Conservation (phyloP, 2,329 filamentous ascomycete species). For the Penicillium psychrosexuale region DNA sequence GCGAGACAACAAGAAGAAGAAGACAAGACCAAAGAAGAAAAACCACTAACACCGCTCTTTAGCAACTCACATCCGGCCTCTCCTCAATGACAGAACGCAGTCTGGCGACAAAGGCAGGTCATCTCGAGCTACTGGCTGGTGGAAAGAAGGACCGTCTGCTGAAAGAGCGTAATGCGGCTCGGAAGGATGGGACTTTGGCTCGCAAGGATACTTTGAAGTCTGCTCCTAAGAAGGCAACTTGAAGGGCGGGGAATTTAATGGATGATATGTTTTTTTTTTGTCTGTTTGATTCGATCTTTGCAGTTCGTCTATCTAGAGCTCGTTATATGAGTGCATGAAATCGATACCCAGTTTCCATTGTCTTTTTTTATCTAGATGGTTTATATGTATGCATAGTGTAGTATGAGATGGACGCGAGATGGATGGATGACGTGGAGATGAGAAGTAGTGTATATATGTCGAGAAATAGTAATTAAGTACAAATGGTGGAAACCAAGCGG, state of each 20-base stretch:
- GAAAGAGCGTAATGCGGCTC: constrained; percentile 36
- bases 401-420: neutral
- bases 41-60: neutral
- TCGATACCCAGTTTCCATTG: constrained; percentile 23
- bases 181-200: constrained; percentile 19
- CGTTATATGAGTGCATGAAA: constrained; percentile 20
- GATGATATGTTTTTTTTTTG: neutral
- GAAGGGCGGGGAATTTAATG: neutral
- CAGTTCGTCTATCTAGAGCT: neutral
- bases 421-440: neutral
- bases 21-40: neutral
- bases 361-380: neutral
- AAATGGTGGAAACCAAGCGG: constrained; percentile 8
- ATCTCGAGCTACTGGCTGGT: constrained; percentile 65
- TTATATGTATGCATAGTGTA: neutral
- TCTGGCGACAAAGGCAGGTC: constrained; percentile 64
- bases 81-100: constrained; percentile 64
- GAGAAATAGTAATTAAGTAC: constrained; percentile 12
- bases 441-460: constrained; percentile 9
- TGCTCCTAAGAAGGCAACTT: constrained; percentile 2
- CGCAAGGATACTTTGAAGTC: constrained; percentile 24
- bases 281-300: neutral
- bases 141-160: constrained; percentile 60
- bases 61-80: constrained; percentile 62
- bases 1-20: neutral